Evolutionary conservation across 495 filamentous ascomycete genomes (phyloP), one percentile per base, ranked within the genome.

Genomic region (Aspergillus cavernicola): DNA sequence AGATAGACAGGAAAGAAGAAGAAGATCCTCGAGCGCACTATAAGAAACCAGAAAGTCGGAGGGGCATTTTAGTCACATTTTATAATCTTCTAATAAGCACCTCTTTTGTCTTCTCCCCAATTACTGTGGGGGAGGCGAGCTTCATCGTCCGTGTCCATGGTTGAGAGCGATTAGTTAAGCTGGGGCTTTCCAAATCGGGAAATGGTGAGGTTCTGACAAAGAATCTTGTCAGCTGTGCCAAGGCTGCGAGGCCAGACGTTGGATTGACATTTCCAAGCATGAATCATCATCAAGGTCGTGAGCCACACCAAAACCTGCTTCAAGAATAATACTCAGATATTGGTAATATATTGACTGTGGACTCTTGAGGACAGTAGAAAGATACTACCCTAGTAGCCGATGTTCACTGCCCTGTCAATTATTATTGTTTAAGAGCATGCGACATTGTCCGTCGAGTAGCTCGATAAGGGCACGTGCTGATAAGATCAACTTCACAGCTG

Each of bases 1-100:
- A 41, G 13, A n/a, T n/a, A n/a, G n/a, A n/a, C 39, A 35, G 44
- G 67, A 67, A 68, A 36, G 35, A 49, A 56, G 58, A 57, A 61
- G 67, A 68, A 63, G n/a, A 47, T 59, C 61, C 65, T 58, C 55
- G 63, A 68, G 61, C 45, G n/a, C 4, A 39, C 31, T 44, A 29
- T 15, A 26, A 22, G 29, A 18, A 62, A n/a, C 37, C 16, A 22
- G n/a, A 29, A 20, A 24, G n/a, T n/a, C n/a, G n/a, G n/a, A n/a
- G n/a, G n/a, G n/a, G n/a, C n/a, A n/a, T 28, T 23, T 61, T 61
- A 52, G 55, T 61, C 55, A 58, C 15, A 35, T 61, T 55, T 61
- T 61, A 57, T 57, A 57, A 50, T 26, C 44, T 6, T 67, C 53
- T 37, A 46, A 43, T 56, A 60, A 60, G 53, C 57, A 43, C 20